phyloP scores from a whole-genome alignment of 345 rosid species.

The Populus tremula region DNA sequence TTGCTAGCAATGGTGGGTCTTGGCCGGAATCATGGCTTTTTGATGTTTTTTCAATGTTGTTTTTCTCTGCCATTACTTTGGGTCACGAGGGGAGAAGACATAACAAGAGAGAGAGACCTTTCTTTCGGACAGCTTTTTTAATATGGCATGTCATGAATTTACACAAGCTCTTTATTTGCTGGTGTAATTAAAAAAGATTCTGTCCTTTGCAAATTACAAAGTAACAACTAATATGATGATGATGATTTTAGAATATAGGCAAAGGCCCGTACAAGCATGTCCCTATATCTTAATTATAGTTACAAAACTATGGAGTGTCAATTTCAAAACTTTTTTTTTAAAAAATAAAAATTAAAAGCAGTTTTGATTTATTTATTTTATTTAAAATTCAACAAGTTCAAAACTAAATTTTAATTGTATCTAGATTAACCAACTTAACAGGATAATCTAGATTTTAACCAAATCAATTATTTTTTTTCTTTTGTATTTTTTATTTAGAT shows the following conservation, averaged over 20 bases:
- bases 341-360: too few relatives aligned
- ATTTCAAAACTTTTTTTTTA: too few relatives aligned
- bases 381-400: too few relatives aligned
- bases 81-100: neutral
- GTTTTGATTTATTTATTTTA: too few relatives aligned
- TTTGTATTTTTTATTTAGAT: too few relatives aligned
- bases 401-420: too few relatives aligned
- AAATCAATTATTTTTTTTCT: accelerated
- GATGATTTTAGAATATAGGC: too few relatives aligned
- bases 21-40: slow-evolving; percentile 1
- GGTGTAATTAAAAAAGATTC: neutral
- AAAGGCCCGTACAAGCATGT: too few relatives aligned
- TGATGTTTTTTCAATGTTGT: neutral
- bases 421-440: too few relatives aligned
- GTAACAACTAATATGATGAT: neutral
- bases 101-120: neutral
- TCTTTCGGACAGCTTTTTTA: neutral
- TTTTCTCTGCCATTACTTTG: neutral
- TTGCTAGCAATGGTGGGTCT: neutral
- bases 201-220: neutral
- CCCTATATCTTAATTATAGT: too few relatives aligned
- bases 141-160: neutral
- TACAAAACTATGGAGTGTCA: too few relatives aligned
- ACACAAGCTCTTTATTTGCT: neutral
- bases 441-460: accelerated